phyloP scores from a whole-genome alignment of 345 rosid genomes.

The Syzygium aqueum region DNA sequence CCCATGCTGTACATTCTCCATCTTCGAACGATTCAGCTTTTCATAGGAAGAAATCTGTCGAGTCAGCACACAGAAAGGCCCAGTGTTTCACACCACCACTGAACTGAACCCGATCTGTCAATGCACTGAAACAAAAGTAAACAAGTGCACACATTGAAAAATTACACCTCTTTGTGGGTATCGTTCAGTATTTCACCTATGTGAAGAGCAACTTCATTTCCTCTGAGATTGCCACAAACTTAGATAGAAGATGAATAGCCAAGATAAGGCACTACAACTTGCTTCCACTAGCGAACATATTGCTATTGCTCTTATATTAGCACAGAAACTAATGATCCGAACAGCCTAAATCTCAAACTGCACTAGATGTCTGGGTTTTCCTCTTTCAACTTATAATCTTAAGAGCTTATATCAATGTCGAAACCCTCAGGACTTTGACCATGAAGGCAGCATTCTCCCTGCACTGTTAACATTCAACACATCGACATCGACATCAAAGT shows the following conservation, averaged over 20 bases:
- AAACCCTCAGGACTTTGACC: slow-evolving; percentile 7
- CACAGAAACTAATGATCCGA: background rate
- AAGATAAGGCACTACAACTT: background rate
- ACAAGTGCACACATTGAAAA: background rate
- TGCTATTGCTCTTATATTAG: background rate
- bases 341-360: background rate
- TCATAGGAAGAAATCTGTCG: background rate
- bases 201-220: background rate
- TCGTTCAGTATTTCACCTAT: background rate
- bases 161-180: background rate
- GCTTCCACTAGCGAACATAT: background rate
- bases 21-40: background rate
- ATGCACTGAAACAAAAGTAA: background rate
- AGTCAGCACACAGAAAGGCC: background rate
- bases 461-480: background rate
- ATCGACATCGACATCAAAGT: slow-evolving; percentile 4
- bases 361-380: background rate
- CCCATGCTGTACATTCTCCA: background rate
- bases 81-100: background rate
- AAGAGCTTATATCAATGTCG: background rate
- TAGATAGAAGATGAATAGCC: background rate
- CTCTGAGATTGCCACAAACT: background rate
- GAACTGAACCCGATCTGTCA: background rate
- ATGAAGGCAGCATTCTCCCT: slow-evolving; percentile 40
- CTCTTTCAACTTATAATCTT: background rate